These are phyloP conservation scores for Pythium chondricola DNA, from an alignment of 352 stramenopile genomes.

Conservation along the genomic window DNA sequence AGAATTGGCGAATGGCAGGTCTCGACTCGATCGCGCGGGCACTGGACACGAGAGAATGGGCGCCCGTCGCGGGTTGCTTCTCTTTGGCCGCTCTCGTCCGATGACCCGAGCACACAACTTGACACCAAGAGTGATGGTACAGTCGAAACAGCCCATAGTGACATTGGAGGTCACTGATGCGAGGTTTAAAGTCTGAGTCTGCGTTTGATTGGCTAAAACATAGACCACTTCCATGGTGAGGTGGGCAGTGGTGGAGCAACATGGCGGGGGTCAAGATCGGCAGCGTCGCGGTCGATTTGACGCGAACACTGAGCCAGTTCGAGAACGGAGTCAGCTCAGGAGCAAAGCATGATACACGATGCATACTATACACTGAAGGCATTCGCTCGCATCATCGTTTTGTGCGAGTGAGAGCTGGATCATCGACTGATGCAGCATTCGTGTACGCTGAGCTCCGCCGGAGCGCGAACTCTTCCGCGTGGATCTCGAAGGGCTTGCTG, in stretches of 20 bases:
- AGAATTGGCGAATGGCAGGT: no score
- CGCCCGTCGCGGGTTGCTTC: no score
- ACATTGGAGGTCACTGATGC: conserved; percentile 2
- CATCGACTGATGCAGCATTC: background rate
- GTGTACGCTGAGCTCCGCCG: conserved; percentile 4
- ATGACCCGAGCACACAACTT: no score
- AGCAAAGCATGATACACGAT: conserved; percentile 5
- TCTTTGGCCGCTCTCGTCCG: no score
- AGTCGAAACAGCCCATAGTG: background rate
- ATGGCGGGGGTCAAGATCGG: conserved; percentile 3
- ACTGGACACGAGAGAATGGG: no score
- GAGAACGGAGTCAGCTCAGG: conserved; percentile 7
- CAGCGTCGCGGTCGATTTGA: conserved; percentile 10
- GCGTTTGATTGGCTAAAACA: conserved; percentile 2
- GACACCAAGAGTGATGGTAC: conserved; percentile 10
- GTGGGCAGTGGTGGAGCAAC: background rate
- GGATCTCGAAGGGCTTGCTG: conserved; percentile 14
- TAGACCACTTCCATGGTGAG: background rate
- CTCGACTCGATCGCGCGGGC: no score
- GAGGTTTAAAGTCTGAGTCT: background rate
- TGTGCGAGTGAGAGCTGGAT: conserved; percentile 10
- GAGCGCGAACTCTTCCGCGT: conserved; percentile 5
- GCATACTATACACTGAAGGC: conserved; percentile 13
- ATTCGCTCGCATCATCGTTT: conserved; percentile 12
- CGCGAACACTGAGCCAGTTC: conserved; percentile 1